phyloP scores from a whole-genome alignment of 768 basidiomycete genomes.

The Mycena latifolia region DNA sequence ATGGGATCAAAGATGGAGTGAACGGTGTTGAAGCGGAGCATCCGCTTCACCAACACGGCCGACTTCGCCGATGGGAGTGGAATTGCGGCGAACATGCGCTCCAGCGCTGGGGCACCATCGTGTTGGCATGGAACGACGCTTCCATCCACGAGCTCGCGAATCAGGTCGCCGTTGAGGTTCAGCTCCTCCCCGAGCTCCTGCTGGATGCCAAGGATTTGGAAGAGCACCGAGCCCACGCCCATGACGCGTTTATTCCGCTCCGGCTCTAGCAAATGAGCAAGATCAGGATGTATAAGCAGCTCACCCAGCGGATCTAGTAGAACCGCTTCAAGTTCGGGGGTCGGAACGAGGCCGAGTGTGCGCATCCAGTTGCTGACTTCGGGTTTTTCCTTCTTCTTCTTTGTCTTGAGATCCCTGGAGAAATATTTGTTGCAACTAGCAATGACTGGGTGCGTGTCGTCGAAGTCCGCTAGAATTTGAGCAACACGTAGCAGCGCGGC shows the following conservation, averaged over 20 bases:
- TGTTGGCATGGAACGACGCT: not conserved
- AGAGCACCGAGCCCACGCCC: constrained; percentile 6
- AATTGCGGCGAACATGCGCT: not conserved
- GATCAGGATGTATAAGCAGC: not conserved
- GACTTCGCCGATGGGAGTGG: no score
- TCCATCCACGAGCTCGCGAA: not conserved
- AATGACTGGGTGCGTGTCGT: not conserved
- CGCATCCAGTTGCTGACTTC: not conserved
- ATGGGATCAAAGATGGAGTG: no score
- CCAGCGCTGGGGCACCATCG: not conserved
- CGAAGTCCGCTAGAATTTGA: not conserved
- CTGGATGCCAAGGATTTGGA: constrained; percentile 13
- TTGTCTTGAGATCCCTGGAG: not conserved
- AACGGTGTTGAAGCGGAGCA: no score
- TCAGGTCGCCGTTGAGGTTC: constrained; percentile 13
- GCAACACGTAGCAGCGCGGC: not conserved
- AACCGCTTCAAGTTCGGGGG: constrained; percentile 8
- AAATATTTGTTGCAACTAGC: not conserved
- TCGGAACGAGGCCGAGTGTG: not conserved
- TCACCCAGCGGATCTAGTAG: not conserved
- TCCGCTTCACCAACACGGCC: no score
- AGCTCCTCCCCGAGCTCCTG: constrained; percentile 4
- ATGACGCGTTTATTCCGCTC: not conserved
- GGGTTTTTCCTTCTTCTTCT: not conserved
- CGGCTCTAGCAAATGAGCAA: not conserved